Evolutionary conservation across 1,139 yeast genomes (phyloP).

Genomic region (Williopsis jadinii): DNA sequence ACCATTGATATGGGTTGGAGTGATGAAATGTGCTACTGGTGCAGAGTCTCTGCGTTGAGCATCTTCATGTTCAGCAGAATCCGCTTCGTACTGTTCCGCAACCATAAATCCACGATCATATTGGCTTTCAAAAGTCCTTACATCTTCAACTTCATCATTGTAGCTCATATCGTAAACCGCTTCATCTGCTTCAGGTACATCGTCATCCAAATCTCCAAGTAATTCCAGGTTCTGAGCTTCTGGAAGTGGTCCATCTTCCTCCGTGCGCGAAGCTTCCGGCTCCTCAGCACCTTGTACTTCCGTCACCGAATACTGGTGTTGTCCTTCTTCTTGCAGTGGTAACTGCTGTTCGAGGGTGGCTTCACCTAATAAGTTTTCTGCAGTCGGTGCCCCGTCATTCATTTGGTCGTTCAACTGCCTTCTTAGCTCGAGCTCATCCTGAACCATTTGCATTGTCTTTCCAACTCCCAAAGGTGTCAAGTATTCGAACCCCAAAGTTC

Average conservation of each 20-base stretch:
- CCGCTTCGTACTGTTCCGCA: conserved; percentile 26
- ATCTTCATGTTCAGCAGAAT: conserved; percentile 10
- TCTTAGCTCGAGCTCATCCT: conserved; percentile 22
- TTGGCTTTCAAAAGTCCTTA: conserved; percentile 23
- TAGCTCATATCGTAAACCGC: conserved; percentile 11
- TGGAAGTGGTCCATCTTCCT: background rate
- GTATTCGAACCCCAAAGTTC: conserved; percentile 41
- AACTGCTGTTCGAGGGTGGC: conserved; percentile 10
- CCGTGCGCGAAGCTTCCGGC: background rate
- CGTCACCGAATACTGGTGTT: conserved; percentile 2
- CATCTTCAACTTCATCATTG: conserved; percentile 20
- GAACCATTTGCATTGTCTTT: conserved; percentile 44
- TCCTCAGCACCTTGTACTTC: conserved; percentile 2
- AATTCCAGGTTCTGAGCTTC: conserved; percentile 6
- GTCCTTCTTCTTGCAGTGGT: conserved; percentile 11
- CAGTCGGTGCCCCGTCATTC: conserved; percentile 19
- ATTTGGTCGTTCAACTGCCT: conserved; percentile 27
- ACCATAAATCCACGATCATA: conserved; percentile 24
- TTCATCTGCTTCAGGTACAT: conserved; percentile 37
- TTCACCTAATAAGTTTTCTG: conserved; percentile 27
- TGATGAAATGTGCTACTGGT: conserved; percentile 7
- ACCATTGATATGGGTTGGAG: conserved; percentile 4
- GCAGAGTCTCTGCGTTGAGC: conserved; percentile 3
- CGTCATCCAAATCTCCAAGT: conserved; percentile 39
- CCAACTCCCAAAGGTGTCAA: conserved; percentile 51